Conservation (phyloP, 345 rosid species). For the Eucalyptus virginea region DNA sequence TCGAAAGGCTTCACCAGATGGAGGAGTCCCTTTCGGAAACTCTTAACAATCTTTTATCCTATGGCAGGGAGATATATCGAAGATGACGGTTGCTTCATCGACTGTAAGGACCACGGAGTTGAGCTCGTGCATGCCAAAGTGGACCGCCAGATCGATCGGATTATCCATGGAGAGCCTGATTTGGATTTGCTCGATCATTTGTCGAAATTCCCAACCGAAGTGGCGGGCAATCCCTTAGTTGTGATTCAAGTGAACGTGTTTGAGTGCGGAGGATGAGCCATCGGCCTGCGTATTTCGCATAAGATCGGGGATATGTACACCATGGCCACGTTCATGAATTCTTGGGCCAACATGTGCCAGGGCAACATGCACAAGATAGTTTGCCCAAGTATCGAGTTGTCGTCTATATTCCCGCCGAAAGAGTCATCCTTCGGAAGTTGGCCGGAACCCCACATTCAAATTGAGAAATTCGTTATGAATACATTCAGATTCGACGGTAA, state of each 20-base stretch:
- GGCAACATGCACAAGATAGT: background rate
- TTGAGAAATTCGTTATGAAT: background rate
- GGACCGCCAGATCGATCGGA: background rate
- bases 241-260: background rate
- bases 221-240: background rate
- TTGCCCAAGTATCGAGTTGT: background rate
- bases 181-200: background rate
- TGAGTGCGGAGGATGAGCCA: background rate
- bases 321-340: background rate
- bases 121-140: background rate
- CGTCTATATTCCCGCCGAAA: background rate
- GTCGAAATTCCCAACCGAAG: background rate
- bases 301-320: background rate
- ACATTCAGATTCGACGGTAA: background rate
- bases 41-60: background rate
- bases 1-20: background rate
- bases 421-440: background rate
- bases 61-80: background rate
- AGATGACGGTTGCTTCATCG: background rate
- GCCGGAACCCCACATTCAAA: background rate
- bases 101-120: background rate
- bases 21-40: background rate
- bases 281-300: background rate
- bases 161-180: background rate
- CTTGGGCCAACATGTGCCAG: background rate